These are phyloP conservation scores for Brassica carinata DNA, from an alignment of 345 rosid genomes.

Conservation along the genomic window DNA sequence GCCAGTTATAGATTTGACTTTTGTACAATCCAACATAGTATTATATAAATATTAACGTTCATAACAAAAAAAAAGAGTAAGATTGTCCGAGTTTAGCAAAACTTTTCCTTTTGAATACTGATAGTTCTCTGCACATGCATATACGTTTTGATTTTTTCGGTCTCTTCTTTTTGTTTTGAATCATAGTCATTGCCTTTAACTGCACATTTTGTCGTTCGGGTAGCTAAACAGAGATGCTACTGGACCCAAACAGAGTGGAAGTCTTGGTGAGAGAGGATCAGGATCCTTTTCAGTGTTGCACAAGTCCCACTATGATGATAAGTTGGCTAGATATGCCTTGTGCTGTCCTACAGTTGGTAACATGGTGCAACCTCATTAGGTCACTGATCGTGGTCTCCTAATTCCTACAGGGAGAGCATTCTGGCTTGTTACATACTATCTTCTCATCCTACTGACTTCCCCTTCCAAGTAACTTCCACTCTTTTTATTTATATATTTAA, in stretches of 20 bases:
- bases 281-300: not conserved
- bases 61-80: not conserved
- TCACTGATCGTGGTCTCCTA: too few species aligned
- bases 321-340: not conserved
- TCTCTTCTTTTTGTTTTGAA: too few species aligned
- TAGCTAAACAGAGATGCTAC: too few species aligned
- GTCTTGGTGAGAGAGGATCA: not conserved
- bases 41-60: not conserved
- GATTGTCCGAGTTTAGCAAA: not conserved
- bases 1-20: not conserved
- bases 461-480: not conserved
- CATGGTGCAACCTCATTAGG: too few species aligned
- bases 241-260: not conserved
- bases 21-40: not conserved
- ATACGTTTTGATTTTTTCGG: too few species aligned
- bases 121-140: too few species aligned
- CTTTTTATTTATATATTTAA: not conserved
- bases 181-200: too few species aligned
- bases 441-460: not conserved
- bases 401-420: too few species aligned
- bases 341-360: not conserved
- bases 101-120: not conserved
- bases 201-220: too few species aligned
- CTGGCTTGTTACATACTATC: not conserved
- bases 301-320: not conserved